Base-by-base conservation (phyloP, 2,329 filamentous ascomycete species). In the Cryphonectria carpinicola region DNA sequence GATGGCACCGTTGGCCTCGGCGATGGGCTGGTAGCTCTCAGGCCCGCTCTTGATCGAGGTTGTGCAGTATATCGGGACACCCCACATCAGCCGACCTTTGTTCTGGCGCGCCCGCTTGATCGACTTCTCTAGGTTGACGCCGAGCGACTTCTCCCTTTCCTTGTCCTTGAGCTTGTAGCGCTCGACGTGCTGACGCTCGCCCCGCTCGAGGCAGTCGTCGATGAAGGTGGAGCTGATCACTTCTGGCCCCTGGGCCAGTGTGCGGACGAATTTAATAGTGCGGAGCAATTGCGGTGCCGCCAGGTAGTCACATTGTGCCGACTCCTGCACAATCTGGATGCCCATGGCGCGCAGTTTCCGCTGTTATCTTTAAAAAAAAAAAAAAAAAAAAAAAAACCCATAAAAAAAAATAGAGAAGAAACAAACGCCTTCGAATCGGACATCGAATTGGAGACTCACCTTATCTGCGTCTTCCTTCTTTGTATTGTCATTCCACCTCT, bases 241-340 rank as follows among this genome's bases (percentile, higher is more conserved):
- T 1, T 88, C 86, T 0, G 94, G 93, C 0, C 93, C 94, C 71
- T 89, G 90, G 25, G 96, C 94, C 39, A 99, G 83, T 17, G 94
- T 94, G 72, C 91, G 92, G 65, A 98, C 90, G 78, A 99, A 99
- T 78, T 99, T 99, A 79, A 93, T 90, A 0, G 96, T 99, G 52
- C 96, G 92, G 46, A 98, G 89, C 72, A 98, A 89, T 58, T 90
- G 88, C 0, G 95, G 96, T 4, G 95, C 95, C 46, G 94, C 94
- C 14, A 99, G 88, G 78, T 97, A 93, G 76, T 95, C 93, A 78
- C 93, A 96, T 61, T 89, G 87, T 64, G 88, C 87, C 37, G 90
- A 89, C 77, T 97, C 93, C 75, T 91, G 87, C 5, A 93, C 92
- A 32, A 97, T 88, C 74, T 90, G 86, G 69, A 99, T 93, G 10